phyloP scores from a whole-genome alignment of 352 stramenopile species.

The Globisporangium apiculatum region DNA sequence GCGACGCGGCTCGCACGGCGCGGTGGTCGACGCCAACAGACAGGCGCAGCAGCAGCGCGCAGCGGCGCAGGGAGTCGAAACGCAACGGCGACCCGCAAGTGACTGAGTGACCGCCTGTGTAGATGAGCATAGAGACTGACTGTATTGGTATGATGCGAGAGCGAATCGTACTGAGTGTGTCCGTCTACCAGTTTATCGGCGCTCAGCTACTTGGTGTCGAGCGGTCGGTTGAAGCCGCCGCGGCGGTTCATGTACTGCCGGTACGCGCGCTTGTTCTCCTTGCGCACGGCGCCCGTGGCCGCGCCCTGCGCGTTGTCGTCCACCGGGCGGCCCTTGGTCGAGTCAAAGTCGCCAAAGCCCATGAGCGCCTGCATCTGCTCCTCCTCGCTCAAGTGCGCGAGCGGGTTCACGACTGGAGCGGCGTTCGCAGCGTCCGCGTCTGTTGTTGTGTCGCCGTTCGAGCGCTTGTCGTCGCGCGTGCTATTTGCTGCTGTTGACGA shows the following conservation, averaged over 20 bases:
- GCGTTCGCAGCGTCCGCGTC: background rate
- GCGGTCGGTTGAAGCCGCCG: conserved; percentile 91
- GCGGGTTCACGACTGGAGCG: background rate
- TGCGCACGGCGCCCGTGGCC: conserved; percentile 73
- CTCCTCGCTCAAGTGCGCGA: conserved; percentile 49
- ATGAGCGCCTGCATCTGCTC: conserved; percentile 83
- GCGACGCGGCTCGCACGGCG: conserved; percentile 45
- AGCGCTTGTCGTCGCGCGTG: too few species aligned
- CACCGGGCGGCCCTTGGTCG: conserved; percentile 91
- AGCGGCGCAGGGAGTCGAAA: too few species aligned
- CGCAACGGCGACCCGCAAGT: too few species aligned
- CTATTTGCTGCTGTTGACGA: too few species aligned
- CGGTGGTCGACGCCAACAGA: conserved; percentile 43
- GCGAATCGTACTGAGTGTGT: too few species aligned
- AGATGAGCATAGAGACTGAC: too few species aligned
- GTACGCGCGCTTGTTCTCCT: conserved; percentile 93
- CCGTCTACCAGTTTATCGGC: too few species aligned
- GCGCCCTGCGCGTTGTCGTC: conserved; percentile 86
- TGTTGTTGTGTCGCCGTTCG: too few species aligned
- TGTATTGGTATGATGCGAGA: too few species aligned
- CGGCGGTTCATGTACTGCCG: conserved; percentile 97
- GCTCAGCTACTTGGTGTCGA: conserved; percentile 63
- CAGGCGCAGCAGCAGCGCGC: too few species aligned
- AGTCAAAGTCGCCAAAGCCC: conserved; percentile 89
- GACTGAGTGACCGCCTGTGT: too few species aligned